These are phyloP conservation scores for Fraxinus dipetala DNA, from an alignment of 305 asterid genomes.

Conservation along the genomic window DNA sequence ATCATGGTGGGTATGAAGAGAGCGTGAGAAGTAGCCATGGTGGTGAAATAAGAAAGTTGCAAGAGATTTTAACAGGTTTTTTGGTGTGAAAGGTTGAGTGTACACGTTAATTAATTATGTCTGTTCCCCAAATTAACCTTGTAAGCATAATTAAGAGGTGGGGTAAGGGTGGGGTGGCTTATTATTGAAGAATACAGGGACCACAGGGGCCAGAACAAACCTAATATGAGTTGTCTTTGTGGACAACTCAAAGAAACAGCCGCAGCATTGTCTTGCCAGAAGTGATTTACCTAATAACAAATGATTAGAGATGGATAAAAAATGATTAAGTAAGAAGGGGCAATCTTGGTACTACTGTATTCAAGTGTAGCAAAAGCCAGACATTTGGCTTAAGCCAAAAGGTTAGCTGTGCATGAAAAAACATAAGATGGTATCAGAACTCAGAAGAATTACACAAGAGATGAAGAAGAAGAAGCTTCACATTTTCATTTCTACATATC, in stretches of 20 bases:
- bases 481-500: conserved; percentile 21
- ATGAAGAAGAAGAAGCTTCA: conserved; percentile 15
- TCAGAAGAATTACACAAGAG: conserved; percentile 23
- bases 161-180: background rate
- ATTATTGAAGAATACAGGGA: background rate
- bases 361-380: conserved; percentile 28
- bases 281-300: conserved; percentile 30
- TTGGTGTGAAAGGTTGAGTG: conserved; percentile 45
- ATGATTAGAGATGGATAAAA: conserved; percentile 14
- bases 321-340: conserved; percentile 13
- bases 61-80: conserved; percentile 36
- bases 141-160: background rate
- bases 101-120: conserved; percentile 19
- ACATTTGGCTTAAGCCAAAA: conserved; percentile 32
- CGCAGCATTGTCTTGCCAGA: conserved; percentile 35
- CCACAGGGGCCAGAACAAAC: background rate
- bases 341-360: conserved; percentile 13
- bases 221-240: background rate
- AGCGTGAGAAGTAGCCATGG: conserved; percentile 31
- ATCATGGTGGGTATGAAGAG: background rate
- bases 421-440: conserved; percentile 2
- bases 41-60: conserved; percentile 18
- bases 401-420: conserved; percentile 31
- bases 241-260: background rate
- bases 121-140: conserved; percentile 31